These are phyloP conservation scores for Alternaria hordeiaustralica DNA, from an alignment of 2,329 filamentous ascomycete species.

Conservation along the genomic window DNA sequence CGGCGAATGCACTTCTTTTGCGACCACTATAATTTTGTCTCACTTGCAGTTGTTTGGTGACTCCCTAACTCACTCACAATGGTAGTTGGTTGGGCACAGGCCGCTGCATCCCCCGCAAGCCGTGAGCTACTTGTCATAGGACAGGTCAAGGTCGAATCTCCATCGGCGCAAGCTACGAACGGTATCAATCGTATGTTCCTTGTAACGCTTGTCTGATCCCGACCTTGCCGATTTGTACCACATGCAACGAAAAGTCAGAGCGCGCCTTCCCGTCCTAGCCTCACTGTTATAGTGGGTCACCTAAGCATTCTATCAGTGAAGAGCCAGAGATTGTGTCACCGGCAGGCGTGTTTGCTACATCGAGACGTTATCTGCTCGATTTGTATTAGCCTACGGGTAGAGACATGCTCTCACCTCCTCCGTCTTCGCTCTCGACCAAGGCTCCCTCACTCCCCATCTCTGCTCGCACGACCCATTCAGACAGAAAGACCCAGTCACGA, in stretches of 20 bases:
- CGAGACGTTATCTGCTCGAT: neutral
- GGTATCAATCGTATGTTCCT: neutral
- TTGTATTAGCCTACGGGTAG: neutral
- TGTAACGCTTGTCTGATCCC: neutral
- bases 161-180: neutral
- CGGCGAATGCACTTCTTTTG: neutral
- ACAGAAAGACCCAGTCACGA: no score
- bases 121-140: neutral
- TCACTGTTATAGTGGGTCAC: neutral
- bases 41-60: neutral
- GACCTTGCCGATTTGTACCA: neutral
- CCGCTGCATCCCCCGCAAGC: neutral
- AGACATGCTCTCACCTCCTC: neutral
- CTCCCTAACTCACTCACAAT: neutral
- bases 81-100: neutral
- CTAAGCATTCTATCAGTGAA: neutral
- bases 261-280: neutral
- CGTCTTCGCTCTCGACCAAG: no score
- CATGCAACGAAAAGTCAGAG: neutral
- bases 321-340: neutral
- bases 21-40: neutral
- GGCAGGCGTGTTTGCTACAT: neutral
- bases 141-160: neutral
- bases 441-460: no score
- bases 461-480: no score